Percentiles rank a stretch among this genome's conserved stretches.
Conservation (phyloP, 345 rosid genomes). For the Eucalyptus erythrocorys region DNA sequence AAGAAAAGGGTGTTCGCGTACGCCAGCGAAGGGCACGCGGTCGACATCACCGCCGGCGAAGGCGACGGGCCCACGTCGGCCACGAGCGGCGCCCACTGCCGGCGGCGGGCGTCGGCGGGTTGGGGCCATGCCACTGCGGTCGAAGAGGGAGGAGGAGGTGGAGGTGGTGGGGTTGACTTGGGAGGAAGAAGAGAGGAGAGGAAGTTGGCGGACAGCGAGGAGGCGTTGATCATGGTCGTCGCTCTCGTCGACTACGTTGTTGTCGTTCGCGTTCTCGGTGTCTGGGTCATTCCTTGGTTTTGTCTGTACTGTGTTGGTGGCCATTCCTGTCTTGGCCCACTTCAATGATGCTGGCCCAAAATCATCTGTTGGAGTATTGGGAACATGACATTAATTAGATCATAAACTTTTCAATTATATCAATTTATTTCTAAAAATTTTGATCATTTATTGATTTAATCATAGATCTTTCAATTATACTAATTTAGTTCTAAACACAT, state of each 20-base stretch:
- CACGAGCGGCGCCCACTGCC: background rate
- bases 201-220: background rate
- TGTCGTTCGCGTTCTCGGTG: background rate
- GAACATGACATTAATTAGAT: rapidly evolving
- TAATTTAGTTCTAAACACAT: background rate
- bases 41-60: background rate
- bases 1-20: slow-evolving; percentile 9
- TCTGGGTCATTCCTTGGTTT: background rate
- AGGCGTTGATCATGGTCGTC: background rate
- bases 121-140: background rate
- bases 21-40: background rate
- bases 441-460: rapidly evolving
- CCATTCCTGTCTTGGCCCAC: background rate
- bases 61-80: background rate
- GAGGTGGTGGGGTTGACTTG: background rate
- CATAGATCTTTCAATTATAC: rapidly evolving
- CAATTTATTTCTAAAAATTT: rapidly evolving
- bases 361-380: background rate
- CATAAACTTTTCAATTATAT: no score
- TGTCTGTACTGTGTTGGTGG: background rate
- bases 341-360: background rate
- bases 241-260: background rate
- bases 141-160: background rate
- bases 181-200: background rate
- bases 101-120: background rate